Percentiles rank a stretch among this genome's conserved stretches.
Evolutionary conservation across 805 yeast species (phyloP).

Genomic region (Nakazawaea holstii): DNA sequence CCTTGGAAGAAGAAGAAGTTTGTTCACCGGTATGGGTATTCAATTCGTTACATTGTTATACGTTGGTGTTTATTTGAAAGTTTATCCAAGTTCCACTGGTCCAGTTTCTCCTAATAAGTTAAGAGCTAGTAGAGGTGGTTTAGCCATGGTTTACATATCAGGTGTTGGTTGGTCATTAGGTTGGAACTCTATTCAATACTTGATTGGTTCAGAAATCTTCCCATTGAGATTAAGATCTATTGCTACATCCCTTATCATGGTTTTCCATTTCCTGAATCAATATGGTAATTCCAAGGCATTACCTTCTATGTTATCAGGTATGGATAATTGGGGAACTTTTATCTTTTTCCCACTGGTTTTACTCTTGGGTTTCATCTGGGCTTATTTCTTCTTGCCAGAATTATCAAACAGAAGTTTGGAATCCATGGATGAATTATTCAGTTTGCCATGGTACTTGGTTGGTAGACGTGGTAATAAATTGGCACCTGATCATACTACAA

Average conservation of each 20-base stretch:
- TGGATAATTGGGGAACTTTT: conserved; percentile 46
- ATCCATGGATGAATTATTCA: conserved; percentile 45
- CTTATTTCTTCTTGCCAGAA: conserved; percentile 47
- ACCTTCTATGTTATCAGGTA: conserved; percentile 42
- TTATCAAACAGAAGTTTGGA: conserved; percentile 45
- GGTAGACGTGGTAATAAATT: conserved; percentile 49
- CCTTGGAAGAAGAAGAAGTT: conserved; percentile 45
- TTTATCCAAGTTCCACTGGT: conserved; percentile 37
- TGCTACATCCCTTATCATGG: conserved; percentile 39
- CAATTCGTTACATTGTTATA: conserved; percentile 39
- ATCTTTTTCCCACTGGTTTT: conserved; percentile 43
- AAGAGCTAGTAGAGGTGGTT: conserved; percentile 45
- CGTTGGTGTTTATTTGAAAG: conserved; percentile 40
- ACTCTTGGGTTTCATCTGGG: conserved; percentile 34
- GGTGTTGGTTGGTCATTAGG: conserved; percentile 60
- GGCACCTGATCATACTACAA: conserved; percentile 44
- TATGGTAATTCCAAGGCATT: conserved; percentile 39
- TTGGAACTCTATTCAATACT: conserved; percentile 40
- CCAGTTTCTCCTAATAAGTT: conserved; percentile 31
- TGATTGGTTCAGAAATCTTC: conserved; percentile 50
- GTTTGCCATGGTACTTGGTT: conserved; percentile 51
- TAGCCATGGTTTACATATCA: conserved; percentile 42
- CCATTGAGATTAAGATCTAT: conserved; percentile 32
- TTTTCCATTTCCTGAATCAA: conserved; percentile 51
- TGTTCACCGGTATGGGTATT: conserved; percentile 42